Evolutionary conservation across 495 filamentous ascomycete species (phyloP).

Genomic region (Talaromyces adpressus): DNA sequence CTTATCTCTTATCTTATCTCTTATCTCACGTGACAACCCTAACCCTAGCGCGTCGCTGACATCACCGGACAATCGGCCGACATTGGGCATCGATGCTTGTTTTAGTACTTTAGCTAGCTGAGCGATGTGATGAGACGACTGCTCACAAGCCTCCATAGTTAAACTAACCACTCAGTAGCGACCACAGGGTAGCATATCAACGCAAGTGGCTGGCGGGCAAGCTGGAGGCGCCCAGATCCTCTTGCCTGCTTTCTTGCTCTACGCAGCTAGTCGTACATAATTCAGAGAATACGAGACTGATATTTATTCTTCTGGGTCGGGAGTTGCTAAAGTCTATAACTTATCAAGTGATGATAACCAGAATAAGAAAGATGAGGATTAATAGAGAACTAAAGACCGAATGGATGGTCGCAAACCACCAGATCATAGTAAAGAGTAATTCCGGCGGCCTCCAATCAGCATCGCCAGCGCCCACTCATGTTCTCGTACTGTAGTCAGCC

Average conservation of each 20-base stretch:
- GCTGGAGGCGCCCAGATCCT: no score
- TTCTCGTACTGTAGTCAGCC: not conserved
- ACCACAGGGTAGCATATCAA: no score
- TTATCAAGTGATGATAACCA: no score
- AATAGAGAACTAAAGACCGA: not conserved
- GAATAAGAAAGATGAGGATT: not conserved
- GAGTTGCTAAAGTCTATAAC: no score
- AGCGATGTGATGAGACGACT: no score
- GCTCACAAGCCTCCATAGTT: no score
- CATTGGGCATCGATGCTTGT: constrained; percentile 3
- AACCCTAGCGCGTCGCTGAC: not conserved
- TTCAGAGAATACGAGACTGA: no score
- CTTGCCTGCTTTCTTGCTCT: no score
- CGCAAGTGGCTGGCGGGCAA: not conserved
- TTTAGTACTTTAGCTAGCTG: no score
- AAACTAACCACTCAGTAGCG: no score
- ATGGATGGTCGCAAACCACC: not conserved
- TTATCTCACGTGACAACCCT: not conserved
- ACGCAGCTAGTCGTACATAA: no score
- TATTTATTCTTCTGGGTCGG: no score
- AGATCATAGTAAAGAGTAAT: not conserved
- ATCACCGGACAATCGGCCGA: not conserved
- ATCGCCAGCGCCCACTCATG: constrained; percentile 5
- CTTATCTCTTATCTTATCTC: not conserved
- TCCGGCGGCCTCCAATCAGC: not conserved